Percentiles rank a stretch among this genome's conserved stretches.
phyloP scores from a whole-genome alignment of 2,329 filamentous ascomycete genomes.

The Fusarium tricinctum region DNA sequence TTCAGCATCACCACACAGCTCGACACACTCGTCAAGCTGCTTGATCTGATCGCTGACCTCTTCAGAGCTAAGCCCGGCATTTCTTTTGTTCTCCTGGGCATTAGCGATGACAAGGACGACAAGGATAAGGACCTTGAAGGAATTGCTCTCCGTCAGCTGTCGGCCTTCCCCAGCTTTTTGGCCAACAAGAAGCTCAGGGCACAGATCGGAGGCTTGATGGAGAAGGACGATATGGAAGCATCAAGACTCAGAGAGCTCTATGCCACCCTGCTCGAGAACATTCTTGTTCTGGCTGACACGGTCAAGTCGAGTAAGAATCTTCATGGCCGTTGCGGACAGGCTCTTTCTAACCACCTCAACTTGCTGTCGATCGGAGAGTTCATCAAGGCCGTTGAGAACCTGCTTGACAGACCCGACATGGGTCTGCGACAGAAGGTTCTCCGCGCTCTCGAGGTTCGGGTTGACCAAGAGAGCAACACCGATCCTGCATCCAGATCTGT shows the following conservation, averaged over 20 bases:
- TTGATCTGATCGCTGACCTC: constrained; percentile 81
- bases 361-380: constrained; percentile 90
- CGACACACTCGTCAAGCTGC: constrained; percentile 80
- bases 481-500: constrained; percentile 77
- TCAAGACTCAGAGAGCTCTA: constrained; percentile 78
- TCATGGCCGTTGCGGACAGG: constrained; percentile 73
- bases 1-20: constrained; percentile 84
- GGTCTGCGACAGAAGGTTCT: constrained; percentile 84
- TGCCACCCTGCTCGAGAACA: constrained; percentile 74
- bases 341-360: constrained; percentile 84
- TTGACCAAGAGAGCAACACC: constrained; percentile 78
- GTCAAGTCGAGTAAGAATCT: constrained; percentile 70
- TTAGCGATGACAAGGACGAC: constrained; percentile 62
- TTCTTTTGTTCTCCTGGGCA: constrained; percentile 78
- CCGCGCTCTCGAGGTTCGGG: constrained; percentile 82
- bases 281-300: constrained; percentile 75
- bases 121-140: constrained; percentile 66
- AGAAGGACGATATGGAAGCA: constrained; percentile 74
- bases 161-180: constrained; percentile 70
- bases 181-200: constrained; percentile 69
- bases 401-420: constrained; percentile 82
- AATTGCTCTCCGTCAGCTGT: constrained; percentile 68
- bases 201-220: constrained; percentile 69
- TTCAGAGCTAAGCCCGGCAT: constrained; percentile 81
- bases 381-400: constrained; percentile 85